Evolutionary conservation across 768 basidiomycete species (phyloP).

Genomic region (Collybia nuda): DNA sequence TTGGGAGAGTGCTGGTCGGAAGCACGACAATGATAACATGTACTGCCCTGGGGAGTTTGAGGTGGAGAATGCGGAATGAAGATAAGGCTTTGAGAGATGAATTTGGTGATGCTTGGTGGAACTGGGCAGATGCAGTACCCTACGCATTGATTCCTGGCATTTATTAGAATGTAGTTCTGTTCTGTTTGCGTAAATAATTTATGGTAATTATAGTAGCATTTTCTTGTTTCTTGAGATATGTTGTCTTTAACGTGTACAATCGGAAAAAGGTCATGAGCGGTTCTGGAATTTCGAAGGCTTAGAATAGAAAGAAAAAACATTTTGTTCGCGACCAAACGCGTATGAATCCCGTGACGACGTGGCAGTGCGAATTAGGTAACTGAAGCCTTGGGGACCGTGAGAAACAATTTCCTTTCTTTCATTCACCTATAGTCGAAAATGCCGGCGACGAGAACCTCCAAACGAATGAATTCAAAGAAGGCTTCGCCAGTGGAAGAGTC

Average conservation of each 20-base stretch:
- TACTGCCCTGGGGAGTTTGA: not conserved
- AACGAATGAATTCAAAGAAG: slow-evolving; percentile 6
- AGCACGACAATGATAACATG: not conserved
- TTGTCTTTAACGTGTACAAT: too few relatives aligned
- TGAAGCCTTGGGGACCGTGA: too few relatives aligned
- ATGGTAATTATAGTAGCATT: too few relatives aligned
- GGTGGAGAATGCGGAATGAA: slow-evolving; percentile 23
- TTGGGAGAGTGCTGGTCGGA: slow-evolving; percentile 4
- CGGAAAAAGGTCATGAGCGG: too few relatives aligned
- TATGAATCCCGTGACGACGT: too few relatives aligned
- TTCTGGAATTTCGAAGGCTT: too few relatives aligned
- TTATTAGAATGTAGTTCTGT: slow-evolving; percentile 12
- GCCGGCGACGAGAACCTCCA: slow-evolving; percentile 10
- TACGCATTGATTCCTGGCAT: slow-evolving; percentile 27
- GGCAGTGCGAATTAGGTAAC: too few relatives aligned
- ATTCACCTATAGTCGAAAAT: not conserved
- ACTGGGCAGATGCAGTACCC: slow-evolving; percentile 23
- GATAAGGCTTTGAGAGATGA: slow-evolving; percentile 22
- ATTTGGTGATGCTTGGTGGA: slow-evolving; percentile 32
- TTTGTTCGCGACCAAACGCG: too few relatives aligned
- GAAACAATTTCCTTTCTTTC: not conserved
- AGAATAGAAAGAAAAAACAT: too few relatives aligned
- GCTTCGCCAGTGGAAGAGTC: not conserved
- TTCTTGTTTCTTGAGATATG: too few relatives aligned
- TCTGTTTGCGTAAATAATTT: too few relatives aligned